phyloP scores from a whole-genome alignment of 1,139 yeast species.

The Yamadazyma triangularis region DNA sequence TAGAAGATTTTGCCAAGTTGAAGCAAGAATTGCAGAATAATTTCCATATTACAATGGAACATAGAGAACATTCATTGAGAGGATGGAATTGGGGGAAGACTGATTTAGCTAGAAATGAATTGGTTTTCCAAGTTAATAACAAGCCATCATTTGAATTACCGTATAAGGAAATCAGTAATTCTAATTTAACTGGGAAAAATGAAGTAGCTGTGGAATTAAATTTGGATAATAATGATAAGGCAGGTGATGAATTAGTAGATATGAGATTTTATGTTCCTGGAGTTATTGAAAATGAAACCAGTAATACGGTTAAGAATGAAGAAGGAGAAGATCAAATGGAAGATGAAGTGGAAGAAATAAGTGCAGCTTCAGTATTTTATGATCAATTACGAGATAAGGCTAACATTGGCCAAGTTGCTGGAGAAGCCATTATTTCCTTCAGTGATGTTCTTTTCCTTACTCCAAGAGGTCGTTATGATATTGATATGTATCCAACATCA shows the following conservation, averaged over 20 bases:
- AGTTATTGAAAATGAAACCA: slow-evolving; percentile 47
- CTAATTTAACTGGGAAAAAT: slow-evolving; percentile 88
- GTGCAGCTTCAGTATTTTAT: slow-evolving; percentile 81
- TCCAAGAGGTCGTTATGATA: slow-evolving; percentile 97
- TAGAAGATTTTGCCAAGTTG: slow-evolving; percentile 71
- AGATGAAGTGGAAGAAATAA: slow-evolving; percentile 52
- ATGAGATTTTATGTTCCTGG: slow-evolving; percentile 94
- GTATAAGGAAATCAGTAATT: slow-evolving; percentile 70
- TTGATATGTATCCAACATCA: slow-evolving; percentile 86
- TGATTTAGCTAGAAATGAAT: slow-evolving; percentile 87
- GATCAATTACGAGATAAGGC: slow-evolving; percentile 92
- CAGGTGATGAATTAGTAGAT: slow-evolving; percentile 95
- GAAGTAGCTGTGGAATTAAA: slow-evolving; percentile 91
- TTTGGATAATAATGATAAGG: slow-evolving; percentile 49
- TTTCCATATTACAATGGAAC: slow-evolving; percentile 70
- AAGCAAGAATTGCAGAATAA: slow-evolving; percentile 81
- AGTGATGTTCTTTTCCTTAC: slow-evolving; percentile 89
- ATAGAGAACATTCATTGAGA: slow-evolving; percentile 83
- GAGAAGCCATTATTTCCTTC: slow-evolving; percentile 95
- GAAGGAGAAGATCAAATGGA: slow-evolving; percentile 37
- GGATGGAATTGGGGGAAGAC: slow-evolving; percentile 99
- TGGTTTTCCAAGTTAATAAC: slow-evolving; percentile 80
- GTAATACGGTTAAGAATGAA: slow-evolving; percentile 28
- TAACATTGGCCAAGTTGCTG: slow-evolving; percentile 93
- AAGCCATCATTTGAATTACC: slow-evolving; percentile 93